Evolutionary conservation across 345 rosid species (phyloP), one percentile per base, ranked within the genome.

Genomic region (Gossypium longicalyx): DNA sequence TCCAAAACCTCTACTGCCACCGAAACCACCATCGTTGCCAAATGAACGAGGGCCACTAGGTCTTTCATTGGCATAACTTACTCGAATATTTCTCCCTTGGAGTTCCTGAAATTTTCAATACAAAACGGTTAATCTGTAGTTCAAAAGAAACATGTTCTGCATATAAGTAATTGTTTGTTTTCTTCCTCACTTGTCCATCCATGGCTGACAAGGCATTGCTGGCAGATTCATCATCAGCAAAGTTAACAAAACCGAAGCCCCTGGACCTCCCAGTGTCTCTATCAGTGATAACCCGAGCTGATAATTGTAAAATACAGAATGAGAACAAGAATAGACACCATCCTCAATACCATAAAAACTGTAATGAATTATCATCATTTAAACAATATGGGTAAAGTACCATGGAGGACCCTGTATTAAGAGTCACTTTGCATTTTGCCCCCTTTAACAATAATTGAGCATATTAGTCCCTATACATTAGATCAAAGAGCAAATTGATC

Each of bases 181-280:
- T 23, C 43, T 7, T 23, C 43, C 76, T 44, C 22, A 91, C 97
- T 92, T 89, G 88, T 68, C 93, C 93, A 66, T 89, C 89, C 94
- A 91, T 91, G 61, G 87, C 85, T 2, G 87, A 71, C 34, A 87
- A 11, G 38, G 97, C 97, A 41, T 80, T 74, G 79, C 43, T 82
- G 8, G 97, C 97, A 70, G 86, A 65, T 0, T 69, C 85, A 60
- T 56, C 81, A 9, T 72, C 74, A 9, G 61, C 9, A 63, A 81
- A 91, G 76, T 67, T 83, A 58, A 91, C 93, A 76, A 88, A 89
- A 22, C 97, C 97, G 19, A 86, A 91, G 29, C 94, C 97, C 74
- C 89, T 84, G 10, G 97, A 91, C 74, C 91, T 89, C 71, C 97
- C 93, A 13, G 86, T 48, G 10, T 88, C 93, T 81, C 94, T 89